These are phyloP conservation scores for Dictyostelium firmibasis DNA, from an alignment of 78 protist species.

Conservation along the genomic window DNA sequence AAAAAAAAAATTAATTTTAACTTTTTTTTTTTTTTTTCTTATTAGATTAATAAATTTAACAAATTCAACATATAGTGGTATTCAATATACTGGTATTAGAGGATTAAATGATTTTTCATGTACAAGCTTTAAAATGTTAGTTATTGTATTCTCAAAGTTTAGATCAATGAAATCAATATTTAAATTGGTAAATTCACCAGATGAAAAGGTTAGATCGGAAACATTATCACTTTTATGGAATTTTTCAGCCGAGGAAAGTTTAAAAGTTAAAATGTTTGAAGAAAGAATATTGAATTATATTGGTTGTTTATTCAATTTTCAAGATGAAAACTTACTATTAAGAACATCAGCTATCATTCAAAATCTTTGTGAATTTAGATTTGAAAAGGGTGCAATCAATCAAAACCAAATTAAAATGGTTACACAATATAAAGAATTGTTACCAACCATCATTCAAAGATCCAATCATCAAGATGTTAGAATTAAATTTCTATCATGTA, in stretches of 20 bases:
- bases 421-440: neutral
- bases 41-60: conserved; percentile 53
- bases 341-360: conserved; percentile 61
- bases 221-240: conserved; percentile 58
- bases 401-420: conserved; percentile 59
- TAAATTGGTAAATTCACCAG: conserved; percentile 13
- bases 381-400: conserved; percentile 45
- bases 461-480: conserved; percentile 12
- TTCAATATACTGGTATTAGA: conserved; percentile 52
- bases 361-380: conserved; percentile 54
- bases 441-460: neutral
- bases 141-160: conserved; percentile 36
- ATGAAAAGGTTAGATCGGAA: conserved; percentile 27
- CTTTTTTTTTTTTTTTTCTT: neutral
- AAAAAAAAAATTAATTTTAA: neutral
- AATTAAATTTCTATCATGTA: conserved; percentile 50
- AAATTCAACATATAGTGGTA: conserved; percentile 32
- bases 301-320: neutral
- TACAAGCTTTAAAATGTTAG: conserved; percentile 46
- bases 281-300: conserved; percentile 31
- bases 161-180: conserved; percentile 50
- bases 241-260: conserved; percentile 71
- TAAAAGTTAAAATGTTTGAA: conserved; percentile 60
- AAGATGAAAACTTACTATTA: conserved; percentile 1
- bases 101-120: conserved; percentile 35